Percentiles rank a stretch among this genome's conserved stretches.
Conservation (phyloP, 164 flowering plant genomes). For the Malania oleifera region DNA sequence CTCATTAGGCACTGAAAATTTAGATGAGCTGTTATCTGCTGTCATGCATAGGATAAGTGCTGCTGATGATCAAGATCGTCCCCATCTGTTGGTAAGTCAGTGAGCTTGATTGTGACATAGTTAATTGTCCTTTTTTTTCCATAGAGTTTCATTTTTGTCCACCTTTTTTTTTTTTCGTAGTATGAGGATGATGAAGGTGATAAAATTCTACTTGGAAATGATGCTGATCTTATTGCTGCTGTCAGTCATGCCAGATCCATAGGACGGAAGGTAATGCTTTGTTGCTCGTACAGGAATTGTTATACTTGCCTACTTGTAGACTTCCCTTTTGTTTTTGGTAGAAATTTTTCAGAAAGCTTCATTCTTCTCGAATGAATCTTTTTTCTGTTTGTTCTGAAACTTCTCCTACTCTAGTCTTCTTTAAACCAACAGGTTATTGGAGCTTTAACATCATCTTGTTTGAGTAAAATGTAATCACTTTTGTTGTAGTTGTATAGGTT, state of each 20-base stretch:
- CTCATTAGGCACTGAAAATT: constrained; percentile 66
- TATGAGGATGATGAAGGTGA: constrained; percentile 99
- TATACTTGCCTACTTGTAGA: neutral
- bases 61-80: constrained; percentile 31
- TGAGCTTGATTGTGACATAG: neutral
- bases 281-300: neutral
- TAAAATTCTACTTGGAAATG: constrained; percentile 68
- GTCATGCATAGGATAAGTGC: constrained; percentile 66
- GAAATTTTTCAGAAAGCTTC: neutral
- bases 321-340: too few relatives aligned
- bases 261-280: constrained; percentile 61
- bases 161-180: constrained; percentile 25
- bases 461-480: too few relatives aligned
- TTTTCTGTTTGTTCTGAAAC: too few relatives aligned
- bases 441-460: too few relatives aligned
- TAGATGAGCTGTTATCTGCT: constrained; percentile 65
- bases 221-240: constrained; percentile 77
- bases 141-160: neutral
- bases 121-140: neutral
- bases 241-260: constrained; percentile 64
- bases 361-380: too few relatives aligned
- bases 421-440: too few relatives aligned
- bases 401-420: too few relatives aligned
- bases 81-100: constrained; percentile 66
- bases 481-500: too few relatives aligned